Base-by-base conservation (phyloP, 305 asterid genomes). In the Solanum hybrid region DNA sequence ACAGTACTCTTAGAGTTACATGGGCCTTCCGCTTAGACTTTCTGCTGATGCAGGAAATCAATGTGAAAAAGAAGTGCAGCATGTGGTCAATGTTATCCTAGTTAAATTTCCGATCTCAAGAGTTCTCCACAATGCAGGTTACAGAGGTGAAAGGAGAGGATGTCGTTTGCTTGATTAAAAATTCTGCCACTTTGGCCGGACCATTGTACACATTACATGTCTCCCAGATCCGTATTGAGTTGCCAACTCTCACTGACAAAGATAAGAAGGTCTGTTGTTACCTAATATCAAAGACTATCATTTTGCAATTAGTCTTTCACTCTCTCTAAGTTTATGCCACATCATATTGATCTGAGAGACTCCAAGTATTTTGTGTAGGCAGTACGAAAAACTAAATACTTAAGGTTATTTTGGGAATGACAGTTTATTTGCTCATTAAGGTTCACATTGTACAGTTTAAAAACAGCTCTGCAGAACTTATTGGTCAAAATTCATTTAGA, bases 241-340 rank as follows among this genome's bases (percentile, higher is more conserved):
- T 95, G 91, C 98, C 99, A 78, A 95, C 99, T 75, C 97, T 96
- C 92, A 95, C 98, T 16, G 97, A 96, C 90, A 92, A 94, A 90
- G 99, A 96, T 92, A 96, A 94, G 34, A 31, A 32, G 97, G 99
- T 95, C 85, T 27, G 75, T 89, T n/a, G 69, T 26, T 79, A 6
- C 78, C 87, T 79, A 60, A 36, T 76, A 69, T 89, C 73, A 1
- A 31, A 32, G 42, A 51, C 87, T 31, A 31, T 84, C 75, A 31
- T 85, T 56, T 4, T 32, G 76, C 86, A 85, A 85, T 85, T 4
- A 56, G 46, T 66, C 46, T 31, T 84, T 22, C 88, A 32, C 3
- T 3, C 88, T 51, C 22, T 51, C 71, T 10, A 6, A 85, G 12
- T 85, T 85, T 85, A 27, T 85, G 76, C 31, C 46, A 32, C 31